Conservation (phyloP, 108 stramenopile genomes). For the Conticribra guillardii region DNA sequence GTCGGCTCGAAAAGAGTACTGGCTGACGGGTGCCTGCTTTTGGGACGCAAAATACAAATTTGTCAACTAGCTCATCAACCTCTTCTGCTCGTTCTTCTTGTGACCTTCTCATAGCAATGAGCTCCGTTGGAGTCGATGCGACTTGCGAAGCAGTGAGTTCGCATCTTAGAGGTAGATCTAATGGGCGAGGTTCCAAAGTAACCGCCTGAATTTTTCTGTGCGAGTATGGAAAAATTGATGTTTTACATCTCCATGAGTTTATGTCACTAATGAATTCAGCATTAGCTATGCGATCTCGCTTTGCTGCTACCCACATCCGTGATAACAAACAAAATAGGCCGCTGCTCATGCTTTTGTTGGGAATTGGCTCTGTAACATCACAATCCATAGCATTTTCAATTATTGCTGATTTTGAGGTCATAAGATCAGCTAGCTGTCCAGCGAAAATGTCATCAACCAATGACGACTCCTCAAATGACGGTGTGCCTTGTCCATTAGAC, state of each 20-base stretch:
- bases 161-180: slow-evolving; percentile 36
- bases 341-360: slow-evolving; percentile 17
- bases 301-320: slow-evolving; percentile 36
- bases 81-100: slow-evolving; percentile 63
- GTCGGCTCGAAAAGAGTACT: slow-evolving; percentile 23
- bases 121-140: slow-evolving; percentile 60
- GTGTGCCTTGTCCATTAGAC: slow-evolving; percentile 58
- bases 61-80: slow-evolving; percentile 60
- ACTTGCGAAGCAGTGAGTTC: slow-evolving; percentile 46
- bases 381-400: slow-evolving; percentile 16
- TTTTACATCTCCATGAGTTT: slow-evolving; percentile 62
- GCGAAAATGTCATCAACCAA: slow-evolving; percentile 56
- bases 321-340: slow-evolving; percentile 51
- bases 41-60: slow-evolving; percentile 85
- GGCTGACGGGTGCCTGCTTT: slow-evolving; percentile 62
- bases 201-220: slow-evolving; percentile 37
- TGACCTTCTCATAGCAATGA: slow-evolving; percentile 64
- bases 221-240: slow-evolving; percentile 58
- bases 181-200: slow-evolving; percentile 39
- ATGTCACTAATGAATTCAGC: slow-evolving; percentile 48
- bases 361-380: slow-evolving; percentile 33
- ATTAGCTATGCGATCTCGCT: slow-evolving; percentile 30
- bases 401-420: slow-evolving; percentile 35
- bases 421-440: slow-evolving; percentile 32
- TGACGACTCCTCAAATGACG: slow-evolving; percentile 48